A percentile compares a stretch with the other conserved stretches of the same genome.
Evolutionary conservation across 164 flowering plant genomes (phyloP).

Genomic region (Vitis vinifera): DNA sequence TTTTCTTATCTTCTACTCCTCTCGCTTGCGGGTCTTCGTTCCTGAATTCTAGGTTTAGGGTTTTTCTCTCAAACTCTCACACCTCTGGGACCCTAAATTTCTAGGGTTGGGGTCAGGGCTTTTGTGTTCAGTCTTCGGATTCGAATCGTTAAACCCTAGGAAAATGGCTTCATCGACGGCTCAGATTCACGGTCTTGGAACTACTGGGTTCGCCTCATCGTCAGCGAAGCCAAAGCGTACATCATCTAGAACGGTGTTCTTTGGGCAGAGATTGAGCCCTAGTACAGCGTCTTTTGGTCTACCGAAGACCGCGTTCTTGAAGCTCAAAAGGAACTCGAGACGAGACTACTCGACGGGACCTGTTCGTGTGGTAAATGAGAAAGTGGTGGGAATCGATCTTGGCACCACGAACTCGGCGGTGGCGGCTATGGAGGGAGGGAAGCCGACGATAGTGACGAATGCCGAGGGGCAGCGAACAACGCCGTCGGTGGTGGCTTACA

Average conservation of each 20-base stretch:
- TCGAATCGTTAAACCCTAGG: too few species aligned
- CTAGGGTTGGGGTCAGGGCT: too few species aligned
- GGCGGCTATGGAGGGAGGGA: too few species aligned
- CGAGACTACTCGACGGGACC: constrained; percentile 12
- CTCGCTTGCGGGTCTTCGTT: too few species aligned
- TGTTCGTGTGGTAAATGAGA: constrained; percentile 36
- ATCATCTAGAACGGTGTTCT: constrained; percentile 17
- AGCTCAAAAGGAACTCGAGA: constrained; percentile 4
- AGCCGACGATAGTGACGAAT: too few species aligned
- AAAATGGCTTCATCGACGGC: constrained; percentile 38
- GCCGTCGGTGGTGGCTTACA: too few species aligned
- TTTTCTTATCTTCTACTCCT: too few species aligned
- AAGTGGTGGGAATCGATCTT: constrained; percentile 44
- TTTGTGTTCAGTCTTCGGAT: too few species aligned
- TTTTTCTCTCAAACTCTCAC: too few species aligned
- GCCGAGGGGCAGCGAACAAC: too few species aligned
- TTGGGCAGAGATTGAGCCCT: constrained; percentile 20
- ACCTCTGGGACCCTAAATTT: too few species aligned
- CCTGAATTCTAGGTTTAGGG: too few species aligned
- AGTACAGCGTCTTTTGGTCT: neutral
- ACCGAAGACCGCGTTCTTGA: constrained; percentile 17
- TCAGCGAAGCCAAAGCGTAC: neutral
- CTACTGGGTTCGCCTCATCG: constrained; percentile 10
- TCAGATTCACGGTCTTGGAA: constrained; percentile 34
- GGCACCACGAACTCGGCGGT: constrained; percentile 49